Evolutionary conservation across 2,329 filamentous ascomycete species (phyloP), one percentile per base, ranked within the genome.

Genomic region (Chlorencoelia australis): DNA sequence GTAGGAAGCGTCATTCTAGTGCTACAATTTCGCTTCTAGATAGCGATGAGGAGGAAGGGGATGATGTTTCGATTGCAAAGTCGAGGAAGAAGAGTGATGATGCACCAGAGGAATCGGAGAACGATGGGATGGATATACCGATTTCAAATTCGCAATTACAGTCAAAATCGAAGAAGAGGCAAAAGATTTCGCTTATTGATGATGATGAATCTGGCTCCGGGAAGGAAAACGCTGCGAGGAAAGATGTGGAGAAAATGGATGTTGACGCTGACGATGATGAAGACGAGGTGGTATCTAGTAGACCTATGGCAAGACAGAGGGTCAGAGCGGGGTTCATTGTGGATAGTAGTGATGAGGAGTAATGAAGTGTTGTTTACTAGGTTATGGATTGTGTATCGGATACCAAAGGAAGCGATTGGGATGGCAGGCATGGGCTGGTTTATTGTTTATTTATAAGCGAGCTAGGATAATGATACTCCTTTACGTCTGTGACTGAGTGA

Each of bases 261-360:
- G 9, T 44, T 11, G 55, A 53, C 27, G 49, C 46, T 3, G 50
- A 57, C 24, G 60, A 62, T 4, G 64, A 64, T 4, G 63, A 67
- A 7, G 63, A 65, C 5, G 62, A 64, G 18, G 61, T 64, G 1
- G 57, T 57, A 1, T 53, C 47, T 14, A 30, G 31, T 7, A 39
- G 37, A 30, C 15, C 25, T n/a, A n/a, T n/a, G n/a, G 41, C 36
- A 10, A 44, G 49, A 21, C 42, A 44, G 46, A 61, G 68, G 39
- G 59, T 65, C 3, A 64, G 64, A 35, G 65, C 66, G 13, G 73
- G 73, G 0, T 77, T 78, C 43, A 55, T 77, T 30, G 49, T 74
- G 22, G 72, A 77, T 48, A 75, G 72, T 42, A 74, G 73, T 51
- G 73, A 78, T 41, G 55, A 58, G 36, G 55, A 57, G 32, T 55